Evolutionary conservation across 2,329 filamentous ascomycete species (phyloP).

Genomic region (Xylariaceae sp.): DNA sequence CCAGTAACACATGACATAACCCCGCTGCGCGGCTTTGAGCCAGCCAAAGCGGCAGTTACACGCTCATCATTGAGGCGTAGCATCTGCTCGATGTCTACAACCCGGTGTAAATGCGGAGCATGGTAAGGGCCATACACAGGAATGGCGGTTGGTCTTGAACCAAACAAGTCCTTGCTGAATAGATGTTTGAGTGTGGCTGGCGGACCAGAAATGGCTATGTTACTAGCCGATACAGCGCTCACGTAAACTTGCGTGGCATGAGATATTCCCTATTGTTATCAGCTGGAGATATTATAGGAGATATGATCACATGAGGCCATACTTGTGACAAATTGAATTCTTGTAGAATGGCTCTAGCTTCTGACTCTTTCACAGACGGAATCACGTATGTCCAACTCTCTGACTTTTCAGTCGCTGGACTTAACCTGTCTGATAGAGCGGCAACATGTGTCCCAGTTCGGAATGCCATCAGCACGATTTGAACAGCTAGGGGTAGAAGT

Average conservation of each 20-base stretch:
- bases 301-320: slow-evolving; percentile 19
- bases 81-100: slow-evolving; percentile 41
- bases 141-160: slow-evolving; percentile 43
- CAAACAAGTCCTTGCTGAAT: slow-evolving; percentile 37
- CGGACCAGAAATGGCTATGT: slow-evolving; percentile 52
- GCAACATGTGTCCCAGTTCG: slow-evolving; percentile 56
- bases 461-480: slow-evolving; percentile 64
- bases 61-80: slow-evolving; percentile 40
- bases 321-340: slow-evolving; percentile 57
- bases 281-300: slow-evolving; percentile 1
- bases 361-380: slow-evolving; percentile 49
- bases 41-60: slow-evolving; percentile 37
- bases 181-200: slow-evolving; percentile 46
- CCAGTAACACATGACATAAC: slow-evolving; percentile 51
- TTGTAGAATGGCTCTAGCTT: slow-evolving; percentile 47
- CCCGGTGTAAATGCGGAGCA: slow-evolving; percentile 48
- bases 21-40: slow-evolving; percentile 42
- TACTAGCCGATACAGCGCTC: slow-evolving; percentile 47
- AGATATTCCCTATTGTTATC: slow-evolving; percentile 37
- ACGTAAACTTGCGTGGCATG: slow-evolving; percentile 48
- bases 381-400: slow-evolving; percentile 66
- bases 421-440: slow-evolving; percentile 44
- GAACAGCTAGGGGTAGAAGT: slow-evolving; percentile 58
- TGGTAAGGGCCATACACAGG: slow-evolving; percentile 57
- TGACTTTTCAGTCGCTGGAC: slow-evolving; percentile 38